Percentiles rank a stretch among this genome's conserved stretches.
Conservation (phyloP, 305 asterid genomes). For the Solanum aculeatissimum region DNA sequence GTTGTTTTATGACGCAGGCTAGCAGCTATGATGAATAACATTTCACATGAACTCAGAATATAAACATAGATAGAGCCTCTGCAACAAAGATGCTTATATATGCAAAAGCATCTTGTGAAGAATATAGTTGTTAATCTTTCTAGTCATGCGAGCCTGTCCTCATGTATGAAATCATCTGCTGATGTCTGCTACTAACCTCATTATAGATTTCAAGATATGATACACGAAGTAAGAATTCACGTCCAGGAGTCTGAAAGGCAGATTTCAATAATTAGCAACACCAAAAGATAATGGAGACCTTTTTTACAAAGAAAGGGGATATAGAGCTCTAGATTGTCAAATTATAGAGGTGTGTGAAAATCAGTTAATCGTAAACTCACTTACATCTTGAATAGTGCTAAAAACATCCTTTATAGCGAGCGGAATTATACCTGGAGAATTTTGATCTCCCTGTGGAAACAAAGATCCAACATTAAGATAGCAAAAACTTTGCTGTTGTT, state of each 20-base stretch:
- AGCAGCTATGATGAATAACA: background rate
- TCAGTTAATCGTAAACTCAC: slow-evolving; percentile 5
- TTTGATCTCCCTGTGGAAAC: slow-evolving; percentile 75
- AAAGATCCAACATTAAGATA: background rate
- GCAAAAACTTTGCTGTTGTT: background rate
- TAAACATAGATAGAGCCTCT: background rate
- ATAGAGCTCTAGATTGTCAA: background rate
- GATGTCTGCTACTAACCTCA: slow-evolving; percentile 55
- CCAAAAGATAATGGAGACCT: background rate
- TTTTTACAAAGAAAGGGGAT: background rate
- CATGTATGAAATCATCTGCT: background rate
- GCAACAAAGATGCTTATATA: background rate
- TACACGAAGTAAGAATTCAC: slow-evolving; percentile 94
- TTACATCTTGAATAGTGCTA: slow-evolving; percentile 97
- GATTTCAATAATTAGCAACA: background rate
- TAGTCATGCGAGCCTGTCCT: background rate
- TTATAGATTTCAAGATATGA: slow-evolving; percentile 97
- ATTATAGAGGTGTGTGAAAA: background rate
- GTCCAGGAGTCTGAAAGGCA: slow-evolving; percentile 87
- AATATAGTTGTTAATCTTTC: background rate
- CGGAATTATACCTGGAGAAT: slow-evolving; percentile 89
- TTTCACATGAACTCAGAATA: background rate
- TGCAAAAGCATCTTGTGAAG: background rate
- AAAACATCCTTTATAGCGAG: slow-evolving; percentile 97
- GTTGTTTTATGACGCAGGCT: background rate